These are phyloP conservation scores for Kurtzmaniella quercitrusa DNA, from an alignment of 1,139 yeast genomes.

Conservation along the genomic window DNA sequence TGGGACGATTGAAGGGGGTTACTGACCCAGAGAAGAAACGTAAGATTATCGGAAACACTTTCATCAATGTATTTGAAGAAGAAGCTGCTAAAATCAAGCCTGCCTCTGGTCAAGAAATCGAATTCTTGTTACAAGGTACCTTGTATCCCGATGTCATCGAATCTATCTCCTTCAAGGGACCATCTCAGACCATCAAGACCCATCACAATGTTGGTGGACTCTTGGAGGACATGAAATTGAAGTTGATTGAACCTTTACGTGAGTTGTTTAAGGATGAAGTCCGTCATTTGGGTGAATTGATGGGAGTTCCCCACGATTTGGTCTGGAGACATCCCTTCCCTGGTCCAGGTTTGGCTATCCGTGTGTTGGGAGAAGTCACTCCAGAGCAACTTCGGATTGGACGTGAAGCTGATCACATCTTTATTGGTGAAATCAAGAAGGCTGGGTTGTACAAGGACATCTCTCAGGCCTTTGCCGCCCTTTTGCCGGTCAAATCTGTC, in stretches of 20 bases:
- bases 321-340: slow-evolving; percentile 99
- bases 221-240: slow-evolving; percentile 95
- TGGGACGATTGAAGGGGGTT: slow-evolving; percentile 82
- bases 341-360: slow-evolving; percentile 99
- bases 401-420: slow-evolving; percentile 93
- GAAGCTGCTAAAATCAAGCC: slow-evolving; percentile 93
- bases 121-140: slow-evolving; percentile 94
- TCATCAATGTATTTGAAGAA: slow-evolving; percentile 93
- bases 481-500: slow-evolving; percentile 94
- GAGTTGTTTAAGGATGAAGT: slow-evolving; percentile 99
- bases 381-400: slow-evolving; percentile 91
- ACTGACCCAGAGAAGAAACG: slow-evolving; percentile 99
- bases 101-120: slow-evolving; percentile 83
- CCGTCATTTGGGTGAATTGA: slow-evolving; percentile 87
- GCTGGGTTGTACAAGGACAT: slow-evolving; percentile 92
- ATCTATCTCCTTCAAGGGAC: slow-evolving; percentile 98
- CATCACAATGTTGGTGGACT: slow-evolving; percentile 99
- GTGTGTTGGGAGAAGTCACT: slow-evolving; percentile 96
- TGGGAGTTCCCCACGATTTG: slow-evolving; percentile 94
- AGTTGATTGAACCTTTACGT: slow-evolving; percentile 96
- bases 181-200: slow-evolving; percentile 97
- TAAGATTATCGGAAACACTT: slow-evolving; percentile 97
- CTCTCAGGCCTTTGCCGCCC: slow-evolving; percentile 96
- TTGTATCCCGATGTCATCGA: slow-evolving; percentile 98
- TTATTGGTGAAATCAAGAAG: slow-evolving; percentile 89